phyloP scores from a whole-genome alignment of 1,139 yeast genomes.

The Candida neerlandica region DNA sequence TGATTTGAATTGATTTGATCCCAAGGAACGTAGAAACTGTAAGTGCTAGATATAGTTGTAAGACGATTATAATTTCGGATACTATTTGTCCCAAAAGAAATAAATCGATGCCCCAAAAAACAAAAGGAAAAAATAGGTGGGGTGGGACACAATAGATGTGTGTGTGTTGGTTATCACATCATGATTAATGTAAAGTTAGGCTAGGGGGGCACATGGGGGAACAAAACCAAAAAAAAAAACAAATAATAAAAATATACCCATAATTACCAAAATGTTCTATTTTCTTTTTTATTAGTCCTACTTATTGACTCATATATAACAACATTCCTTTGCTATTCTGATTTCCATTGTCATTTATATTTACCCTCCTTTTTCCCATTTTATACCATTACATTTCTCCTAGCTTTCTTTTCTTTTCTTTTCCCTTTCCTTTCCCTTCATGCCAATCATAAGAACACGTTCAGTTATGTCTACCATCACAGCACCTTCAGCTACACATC shows the following conservation, averaged over 20 bases:
- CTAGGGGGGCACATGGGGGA: conserved; percentile 4
- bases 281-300: not conserved
- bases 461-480: conserved; percentile 1
- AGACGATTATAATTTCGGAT: not conserved
- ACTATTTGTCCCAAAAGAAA: too few relatives aligned
- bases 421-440: not conserved
- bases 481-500: not conserved
- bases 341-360: not conserved
- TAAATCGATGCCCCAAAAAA: too few relatives aligned
- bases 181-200: not conserved
- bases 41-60: too few relatives aligned
- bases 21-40: too few relatives aligned
- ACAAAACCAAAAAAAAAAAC: not conserved
- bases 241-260: not conserved
- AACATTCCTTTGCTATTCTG: not conserved
- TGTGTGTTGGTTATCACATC: not conserved
- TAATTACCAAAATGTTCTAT: not conserved
- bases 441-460: not conserved
- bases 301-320: not conserved
- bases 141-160: not conserved
- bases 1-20: too few relatives aligned
- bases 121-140: not conserved
- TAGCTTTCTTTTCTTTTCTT: not conserved
- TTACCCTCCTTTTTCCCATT: not conserved
- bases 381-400: too few relatives aligned